Evolutionary conservation across 2,329 filamentous ascomycete genomes (phyloP).

Genomic region (Ceratocystis harringtonii): DNA sequence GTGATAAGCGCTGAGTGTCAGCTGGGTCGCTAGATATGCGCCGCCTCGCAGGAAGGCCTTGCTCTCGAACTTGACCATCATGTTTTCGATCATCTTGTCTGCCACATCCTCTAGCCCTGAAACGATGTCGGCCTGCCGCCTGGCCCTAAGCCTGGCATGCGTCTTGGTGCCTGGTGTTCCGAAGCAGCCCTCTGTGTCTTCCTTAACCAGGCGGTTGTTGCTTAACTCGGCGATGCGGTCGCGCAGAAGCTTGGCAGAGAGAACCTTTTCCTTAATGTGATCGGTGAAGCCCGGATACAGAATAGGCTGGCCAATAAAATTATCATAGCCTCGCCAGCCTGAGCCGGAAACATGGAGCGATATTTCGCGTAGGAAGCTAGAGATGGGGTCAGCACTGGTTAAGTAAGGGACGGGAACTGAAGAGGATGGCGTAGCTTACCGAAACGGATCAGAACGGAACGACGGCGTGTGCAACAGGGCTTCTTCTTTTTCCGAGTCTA

Average conservation of each 20-base stretch:
- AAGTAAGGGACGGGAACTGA: not conserved
- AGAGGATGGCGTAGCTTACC: conserved; percentile 26
- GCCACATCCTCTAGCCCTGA: conserved; percentile 63
- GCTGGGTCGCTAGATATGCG: conserved; percentile 77
- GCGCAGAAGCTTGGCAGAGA: conserved; percentile 61
- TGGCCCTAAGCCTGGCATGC: conserved; percentile 3
- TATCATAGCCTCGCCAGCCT: conserved; percentile 90
- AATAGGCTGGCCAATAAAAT: conserved; percentile 77
- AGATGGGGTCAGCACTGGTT: not conserved
- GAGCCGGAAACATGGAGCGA: conserved; percentile 83
- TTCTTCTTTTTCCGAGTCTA: conserved; percentile 42
- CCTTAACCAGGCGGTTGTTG: conserved; percentile 60
- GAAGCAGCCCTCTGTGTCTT: conserved; percentile 41
- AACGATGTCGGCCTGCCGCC: conserved; percentile 24
- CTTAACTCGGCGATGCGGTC: conserved; percentile 63
- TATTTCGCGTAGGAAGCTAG: conserved; percentile 80
- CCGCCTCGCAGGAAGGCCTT: conserved; percentile 81
- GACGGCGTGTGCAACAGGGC: conserved; percentile 72
- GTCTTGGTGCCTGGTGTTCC: conserved; percentile 26
- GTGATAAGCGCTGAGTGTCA: conserved; percentile 85
- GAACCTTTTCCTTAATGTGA: conserved; percentile 65
- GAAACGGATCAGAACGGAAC: conserved; percentile 56
- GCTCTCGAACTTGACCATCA: conserved; percentile 99
- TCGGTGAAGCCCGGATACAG: conserved; percentile 89
- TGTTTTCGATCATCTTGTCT: conserved; percentile 74